Percentiles rank a stretch among this genome's conserved stretches.
These are phyloP conservation scores for Macrophomina phaseolina DNA, from an alignment of 2,329 filamentous ascomycete genomes.

Conservation along the genomic window DNA sequence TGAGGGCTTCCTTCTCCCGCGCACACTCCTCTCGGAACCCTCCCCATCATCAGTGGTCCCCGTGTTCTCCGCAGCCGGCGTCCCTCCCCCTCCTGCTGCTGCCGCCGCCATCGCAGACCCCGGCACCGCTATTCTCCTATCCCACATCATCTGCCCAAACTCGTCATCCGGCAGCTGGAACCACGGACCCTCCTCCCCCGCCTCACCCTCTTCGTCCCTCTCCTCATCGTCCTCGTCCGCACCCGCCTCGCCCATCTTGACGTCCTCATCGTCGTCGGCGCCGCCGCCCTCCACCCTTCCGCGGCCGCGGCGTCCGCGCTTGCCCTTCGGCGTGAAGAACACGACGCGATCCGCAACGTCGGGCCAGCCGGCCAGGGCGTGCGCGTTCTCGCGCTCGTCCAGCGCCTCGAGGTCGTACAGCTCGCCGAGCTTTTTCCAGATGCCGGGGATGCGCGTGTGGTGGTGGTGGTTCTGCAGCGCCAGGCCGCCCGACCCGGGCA, in stretches of 20 bases:
- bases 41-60: background rate
- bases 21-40: background rate
- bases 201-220: conserved; percentile 44
- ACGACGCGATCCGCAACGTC: conserved; percentile 43
- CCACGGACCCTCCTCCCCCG: conserved; percentile 40
- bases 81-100: conserved; percentile 23
- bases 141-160: conserved; percentile 53
- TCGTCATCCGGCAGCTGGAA: conserved; percentile 53
- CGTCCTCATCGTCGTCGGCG: conserved; percentile 41
- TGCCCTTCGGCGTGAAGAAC: too few species aligned
- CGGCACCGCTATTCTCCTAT: conserved; percentile 34
- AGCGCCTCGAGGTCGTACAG: conserved; percentile 87
- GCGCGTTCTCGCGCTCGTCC: conserved; percentile 76
- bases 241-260: conserved; percentile 39
- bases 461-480: conserved; percentile 33
- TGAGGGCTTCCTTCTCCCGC: background rate
- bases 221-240: conserved; percentile 46
- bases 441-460: conserved; percentile 87
- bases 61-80: background rate
- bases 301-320: conserved; percentile 41
- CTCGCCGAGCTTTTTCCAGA: conserved; percentile 84
- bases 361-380: conserved; percentile 63
- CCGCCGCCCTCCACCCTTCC: conserved; percentile 45
- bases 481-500: background rate
- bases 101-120: background rate